Conservation (phyloP, 495 filamentous ascomycete genomes). For the Lasiosphaeriaceae sp. region DNA sequence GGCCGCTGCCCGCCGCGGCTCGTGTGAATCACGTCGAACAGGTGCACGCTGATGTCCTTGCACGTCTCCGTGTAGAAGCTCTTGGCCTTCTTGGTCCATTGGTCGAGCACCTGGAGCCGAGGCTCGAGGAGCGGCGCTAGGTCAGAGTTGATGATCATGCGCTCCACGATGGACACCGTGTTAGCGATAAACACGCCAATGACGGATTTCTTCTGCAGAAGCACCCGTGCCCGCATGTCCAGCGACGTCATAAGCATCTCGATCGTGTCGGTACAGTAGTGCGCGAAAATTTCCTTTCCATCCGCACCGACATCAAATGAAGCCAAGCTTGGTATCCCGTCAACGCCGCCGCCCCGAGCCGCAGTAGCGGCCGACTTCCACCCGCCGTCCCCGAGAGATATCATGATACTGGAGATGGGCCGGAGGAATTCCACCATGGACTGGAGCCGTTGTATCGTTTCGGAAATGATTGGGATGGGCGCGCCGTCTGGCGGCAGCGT, state of each 20-base stretch:
- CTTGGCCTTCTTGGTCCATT: slow-evolving; percentile 81
- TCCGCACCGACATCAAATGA: slow-evolving; percentile 89
- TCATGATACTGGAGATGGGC: slow-evolving; percentile 84
- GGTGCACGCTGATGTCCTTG: slow-evolving; percentile 77
- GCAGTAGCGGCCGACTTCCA: slow-evolving; percentile 59
- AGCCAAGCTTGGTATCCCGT: slow-evolving; percentile 66
- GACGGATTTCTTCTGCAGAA: slow-evolving; percentile 73
- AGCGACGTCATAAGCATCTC: slow-evolving; percentile 72
- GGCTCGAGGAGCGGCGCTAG: slow-evolving; percentile 67
- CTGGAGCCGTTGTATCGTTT: slow-evolving; percentile 83
- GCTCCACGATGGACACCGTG: slow-evolving; percentile 78
- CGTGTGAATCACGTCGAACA: slow-evolving; percentile 92
- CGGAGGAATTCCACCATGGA: slow-evolving; percentile 82
- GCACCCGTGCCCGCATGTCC: slow-evolving; percentile 67
- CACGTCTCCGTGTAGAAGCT: slow-evolving; percentile 81
- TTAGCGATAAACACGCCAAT: slow-evolving; percentile 92
- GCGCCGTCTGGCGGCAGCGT: slow-evolving; percentile 77
- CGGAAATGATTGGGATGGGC: slow-evolving; percentile 69
- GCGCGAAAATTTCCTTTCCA: slow-evolving; percentile 78
- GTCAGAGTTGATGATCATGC: slow-evolving; percentile 78
- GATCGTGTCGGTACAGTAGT: slow-evolving; percentile 82
- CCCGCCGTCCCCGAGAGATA: slow-evolving; percentile 87
- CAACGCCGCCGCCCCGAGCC: slow-evolving; percentile 47
- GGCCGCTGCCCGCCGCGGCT: slow-evolving; percentile 61
- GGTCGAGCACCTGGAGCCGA: slow-evolving; percentile 63